Evolutionary conservation across 257 asterid species (phyloP), one percentile per base, ranked within the genome.

Genomic region (Coffea eugenioides): DNA sequence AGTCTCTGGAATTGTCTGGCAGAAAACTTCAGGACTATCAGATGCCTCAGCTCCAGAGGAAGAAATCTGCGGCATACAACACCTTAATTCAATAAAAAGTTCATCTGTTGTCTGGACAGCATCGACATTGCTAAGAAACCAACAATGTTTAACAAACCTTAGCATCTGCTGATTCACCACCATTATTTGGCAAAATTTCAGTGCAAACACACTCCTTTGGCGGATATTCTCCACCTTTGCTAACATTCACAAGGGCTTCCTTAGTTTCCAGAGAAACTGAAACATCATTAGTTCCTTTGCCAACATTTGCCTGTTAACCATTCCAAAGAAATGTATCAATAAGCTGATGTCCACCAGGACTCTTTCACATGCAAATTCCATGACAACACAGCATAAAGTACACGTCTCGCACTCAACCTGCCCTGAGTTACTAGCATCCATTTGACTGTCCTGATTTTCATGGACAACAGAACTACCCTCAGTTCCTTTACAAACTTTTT

Each of bases 121-220:
- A 71, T 12, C 65, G 20, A 23, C 65, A 68, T 54, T 49, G 21
- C 43, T 51, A 14, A 65, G n/a, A 79, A 69, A 39, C 71, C 66
- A 79, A 62, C 3, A 49, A 3, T 27, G 54, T n/a, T 68, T 71
- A 46, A 57, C 83, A 49, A 77, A 83, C 87, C 86, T 79, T 70
- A 72, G 82, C 69, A 67, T 83, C 78, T 48, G 25, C 62, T 69
- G 84, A 81, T 83, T 79, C 83, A 69, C 82, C 83, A 69, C 82
- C 81, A 70, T 69, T 77, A 82, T 39, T 59, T 31, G 64, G 84
- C 74, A 57, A 46, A 83, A 51, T 79, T 79, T 57, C 86, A 70
- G 13, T 71, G 10, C 72, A 82, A 79, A 57, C 49, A 77, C 75
- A 67, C 57, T 66, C 85, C 64, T 61, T 71, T 52, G 64, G 72